Percentiles rank a stretch among this genome's conserved stretches.
These are phyloP conservation scores for Colletotrichum lini DNA, from an alignment of 2,329 filamentous ascomycete genomes.

Conservation along the genomic window DNA sequence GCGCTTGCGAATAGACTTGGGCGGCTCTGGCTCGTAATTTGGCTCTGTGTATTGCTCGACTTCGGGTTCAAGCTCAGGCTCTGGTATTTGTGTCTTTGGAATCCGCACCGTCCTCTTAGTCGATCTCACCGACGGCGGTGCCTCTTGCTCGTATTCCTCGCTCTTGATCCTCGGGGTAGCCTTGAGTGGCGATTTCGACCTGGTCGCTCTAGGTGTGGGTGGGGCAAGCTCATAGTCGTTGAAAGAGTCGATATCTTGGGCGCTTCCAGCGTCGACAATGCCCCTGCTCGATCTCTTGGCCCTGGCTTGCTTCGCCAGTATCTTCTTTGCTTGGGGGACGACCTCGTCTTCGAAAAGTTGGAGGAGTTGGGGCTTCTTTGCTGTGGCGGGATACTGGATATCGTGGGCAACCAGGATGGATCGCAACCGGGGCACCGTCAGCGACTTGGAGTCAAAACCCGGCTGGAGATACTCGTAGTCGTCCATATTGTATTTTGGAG, in stretches of 20 bases:
- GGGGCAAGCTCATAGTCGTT: conserved; percentile 72
- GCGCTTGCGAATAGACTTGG: conserved; percentile 64
- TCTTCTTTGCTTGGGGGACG: conserved; percentile 81
- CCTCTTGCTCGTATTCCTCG: conserved; percentile 62
- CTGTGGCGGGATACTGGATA: conserved; percentile 86
- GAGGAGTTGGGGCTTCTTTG: conserved; percentile 92
- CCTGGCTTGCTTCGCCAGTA: conserved; percentile 80
- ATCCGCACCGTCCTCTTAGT: conserved; percentile 70
- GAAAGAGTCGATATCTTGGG: conserved; percentile 74
- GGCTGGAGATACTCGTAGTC: conserved; percentile 87
- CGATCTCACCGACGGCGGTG: conserved; percentile 59
- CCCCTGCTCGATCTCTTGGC: conserved; percentile 91
- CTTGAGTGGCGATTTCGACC: conserved; percentile 71
- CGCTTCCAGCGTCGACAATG: conserved; percentile 79
- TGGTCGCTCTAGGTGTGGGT: conserved; percentile 63
- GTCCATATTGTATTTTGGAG: conserved; percentile 62
- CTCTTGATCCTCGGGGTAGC: conserved; percentile 66
- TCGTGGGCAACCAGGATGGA: conserved; percentile 93
- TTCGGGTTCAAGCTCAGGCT: conserved; percentile 46
- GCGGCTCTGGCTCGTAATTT: conserved; percentile 63
- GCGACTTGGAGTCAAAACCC: conserved; percentile 84
- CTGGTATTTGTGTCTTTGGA: conserved; percentile 67
- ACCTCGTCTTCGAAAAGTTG: conserved; percentile 86
- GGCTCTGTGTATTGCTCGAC: conserved; percentile 66
- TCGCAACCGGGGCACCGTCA: conserved; percentile 90